A percentile compares a stretch with the other conserved stretches of the same genome.
Evolutionary conservation across 208 protist genomes (phyloP).

Genomic region (Trypanosoma platydactyli): DNA sequence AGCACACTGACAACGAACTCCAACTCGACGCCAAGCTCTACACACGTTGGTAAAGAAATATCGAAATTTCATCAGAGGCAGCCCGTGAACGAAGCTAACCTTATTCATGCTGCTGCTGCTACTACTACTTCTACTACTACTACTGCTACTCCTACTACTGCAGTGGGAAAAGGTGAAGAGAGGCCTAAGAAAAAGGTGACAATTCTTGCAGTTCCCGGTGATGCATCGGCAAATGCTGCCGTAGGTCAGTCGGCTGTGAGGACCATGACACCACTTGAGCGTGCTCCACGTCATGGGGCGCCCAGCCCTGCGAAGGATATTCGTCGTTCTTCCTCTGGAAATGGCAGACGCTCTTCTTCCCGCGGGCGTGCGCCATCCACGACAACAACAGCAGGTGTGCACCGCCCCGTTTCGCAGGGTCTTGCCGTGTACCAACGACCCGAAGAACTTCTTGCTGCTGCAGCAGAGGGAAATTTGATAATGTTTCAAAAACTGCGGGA

Average conservation of each 20-base stretch:
- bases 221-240: not conserved
- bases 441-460: constrained; percentile 46
- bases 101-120: not conserved
- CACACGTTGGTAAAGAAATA: not conserved
- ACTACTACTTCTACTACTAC: not conserved
- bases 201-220: constrained; percentile 3
- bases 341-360: constrained; percentile 21
- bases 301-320: constrained; percentile 4
- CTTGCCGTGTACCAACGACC: constrained; percentile 20
- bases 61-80: not conserved
- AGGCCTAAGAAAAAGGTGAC: constrained; percentile 26
- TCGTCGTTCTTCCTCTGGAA: constrained; percentile 5
- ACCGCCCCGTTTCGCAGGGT: constrained; percentile 24
- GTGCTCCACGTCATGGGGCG: not conserved
- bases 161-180: not conserved
- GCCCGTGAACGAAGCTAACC: not conserved
- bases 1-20: not conserved
- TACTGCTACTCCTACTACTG: not conserved
- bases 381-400: constrained; percentile 8
- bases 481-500: constrained; percentile 56
- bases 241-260: not conserved
- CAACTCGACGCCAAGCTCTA: constrained; percentile 3
- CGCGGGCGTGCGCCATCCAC: constrained; percentile 12
- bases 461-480: constrained; percentile 33
- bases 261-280: constrained; percentile 5